Evolutionary conservation across 2,329 filamentous ascomycete genomes (phyloP), one percentile per base, ranked within the genome.

Genomic region (Arachnopeziza araneosa): DNA sequence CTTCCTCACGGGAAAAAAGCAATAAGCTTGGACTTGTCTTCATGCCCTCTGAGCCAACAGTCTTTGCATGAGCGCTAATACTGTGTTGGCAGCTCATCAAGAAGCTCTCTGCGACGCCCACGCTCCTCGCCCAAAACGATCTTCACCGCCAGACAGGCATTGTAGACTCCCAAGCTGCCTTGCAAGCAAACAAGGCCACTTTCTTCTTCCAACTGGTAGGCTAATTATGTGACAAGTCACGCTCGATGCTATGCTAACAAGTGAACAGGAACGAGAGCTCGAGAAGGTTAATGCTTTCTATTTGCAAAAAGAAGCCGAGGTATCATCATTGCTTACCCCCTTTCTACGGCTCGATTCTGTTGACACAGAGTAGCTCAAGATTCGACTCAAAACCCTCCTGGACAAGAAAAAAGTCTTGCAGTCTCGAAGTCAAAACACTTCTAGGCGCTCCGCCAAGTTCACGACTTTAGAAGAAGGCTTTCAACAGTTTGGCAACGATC

Each of bases 201-300:
- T 99, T 99, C 78, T 99, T 99, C 82, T 98, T 98, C 75, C 90
- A 95, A 75, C 81, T 99, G 75, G 92, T 96, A 84, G 73, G 86
- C 67, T 58, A 54, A 55, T 58, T 54, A 58, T 52, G 54, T 58
- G 23, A 61, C 60, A 59, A 66, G 30, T 60, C 58, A 64, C 55
- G 63, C 67, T 53, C 36, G 54, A 30, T 63, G 64, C 48, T 65
- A 60, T 76, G 63, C 77, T 83, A 63, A 83, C 69, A n/a, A 61
- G 58, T 50, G 60, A 66, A 63, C 73, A 96, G 92, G 95, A 99
- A 82, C 88, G 95, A 69, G 95, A 99, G 75, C 84, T 99, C 58
- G 95, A 98, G 76, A 99, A 98, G 75, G 95, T 99, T 76, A 99
- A 99, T 76, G 91, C 87, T 17, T 97, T 97, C 75, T 99, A 99